Conservation (phyloP, 1,284 basidiomycete genomes). For the Ustilago tritici region DNA sequence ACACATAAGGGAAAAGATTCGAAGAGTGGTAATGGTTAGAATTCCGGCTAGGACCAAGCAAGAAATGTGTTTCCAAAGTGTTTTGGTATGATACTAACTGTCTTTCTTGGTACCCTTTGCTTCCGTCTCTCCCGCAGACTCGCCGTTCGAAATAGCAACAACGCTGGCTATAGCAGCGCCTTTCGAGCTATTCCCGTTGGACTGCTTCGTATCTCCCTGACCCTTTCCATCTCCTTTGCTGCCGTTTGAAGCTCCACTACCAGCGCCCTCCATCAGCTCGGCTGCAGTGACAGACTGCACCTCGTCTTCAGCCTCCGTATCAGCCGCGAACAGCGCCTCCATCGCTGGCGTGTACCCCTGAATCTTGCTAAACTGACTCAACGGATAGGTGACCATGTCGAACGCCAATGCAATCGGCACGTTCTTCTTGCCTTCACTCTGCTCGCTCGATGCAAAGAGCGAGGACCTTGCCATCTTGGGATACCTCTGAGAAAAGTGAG, state of each 20-base stretch:
- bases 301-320: slow-evolving; percentile 75
- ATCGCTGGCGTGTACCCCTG: slow-evolving; percentile 79
- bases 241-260: background rate
- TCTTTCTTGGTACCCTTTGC: slow-evolving; percentile 11
- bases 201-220: slow-evolving; percentile 9
- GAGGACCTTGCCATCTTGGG: slow-evolving; percentile 80
- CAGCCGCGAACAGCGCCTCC: slow-evolving; percentile 76
- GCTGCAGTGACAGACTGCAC: slow-evolving; percentile 6
- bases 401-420: slow-evolving; percentile 78
- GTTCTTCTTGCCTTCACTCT: slow-evolving; percentile 2
- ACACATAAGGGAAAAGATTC: slow-evolving; percentile 1
- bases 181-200: background rate
- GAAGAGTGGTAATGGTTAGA: background rate
- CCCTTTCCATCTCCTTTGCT: background rate
- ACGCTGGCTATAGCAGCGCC: slow-evolving; percentile 11
- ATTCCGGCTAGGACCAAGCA: background rate
- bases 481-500: slow-evolving; percentile 94
- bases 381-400: slow-evolving; percentile 80
- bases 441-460: slow-evolving; percentile 24
- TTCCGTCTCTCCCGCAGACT: background rate
- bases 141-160: slow-evolving; percentile 2
- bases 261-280: background rate
- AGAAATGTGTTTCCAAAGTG: background rate
- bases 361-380: slow-evolving; percentile 86
- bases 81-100: slow-evolving; percentile 23